phyloP scores from a whole-genome alignment of 768 basidiomycete species.

The Hemileccinum impolitum region DNA sequence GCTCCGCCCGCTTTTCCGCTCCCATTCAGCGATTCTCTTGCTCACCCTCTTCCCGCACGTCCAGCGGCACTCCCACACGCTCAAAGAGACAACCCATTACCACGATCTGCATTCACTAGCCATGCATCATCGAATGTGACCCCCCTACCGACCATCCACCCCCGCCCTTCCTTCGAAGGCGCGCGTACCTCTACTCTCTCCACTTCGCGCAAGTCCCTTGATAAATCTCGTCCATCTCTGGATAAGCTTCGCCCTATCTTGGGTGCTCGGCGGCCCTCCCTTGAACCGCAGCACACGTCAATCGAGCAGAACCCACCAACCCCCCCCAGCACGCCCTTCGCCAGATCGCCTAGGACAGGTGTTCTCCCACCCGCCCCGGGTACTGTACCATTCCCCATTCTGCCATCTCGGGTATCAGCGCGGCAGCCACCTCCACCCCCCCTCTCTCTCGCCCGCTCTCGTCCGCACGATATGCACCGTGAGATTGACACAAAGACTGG shows the following conservation, averaged over 20 bases:
- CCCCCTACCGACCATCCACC: constrained; percentile 4
- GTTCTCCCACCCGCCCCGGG: constrained; percentile 10
- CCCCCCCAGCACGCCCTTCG: background rate
- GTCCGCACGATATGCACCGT: constrained; percentile 10
- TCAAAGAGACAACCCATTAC: constrained; percentile 14
- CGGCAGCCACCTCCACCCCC: constrained; percentile 22
- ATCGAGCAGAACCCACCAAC: background rate
- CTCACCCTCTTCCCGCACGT: constrained; percentile 11
- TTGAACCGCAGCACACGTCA: constrained; percentile 8
- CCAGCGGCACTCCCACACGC: constrained; percentile 12
- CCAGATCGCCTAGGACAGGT: constrained; percentile 8
- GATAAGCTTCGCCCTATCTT: constrained; percentile 16
- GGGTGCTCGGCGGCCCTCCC: constrained; percentile 15
- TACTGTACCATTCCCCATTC: constrained; percentile 15
- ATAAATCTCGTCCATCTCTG: constrained; percentile 13
- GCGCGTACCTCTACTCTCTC: constrained; percentile 11
- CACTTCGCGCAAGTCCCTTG: constrained; percentile 14
- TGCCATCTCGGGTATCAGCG: constrained; percentile 3
- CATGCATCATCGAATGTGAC: constrained; percentile 11
- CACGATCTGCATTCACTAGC: constrained; percentile 6
- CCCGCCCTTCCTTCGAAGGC: constrained; percentile 18
- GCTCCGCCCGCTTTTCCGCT: constrained; percentile 8
- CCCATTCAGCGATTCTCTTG: constrained; percentile 8
- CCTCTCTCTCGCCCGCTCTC: constrained; percentile 7
- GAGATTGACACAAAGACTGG: constrained; percentile 69